Percentiles rank a stretch among this genome's conserved stretches.
Conservation (phyloP, 192 early-diverging fungal species). For the Backusella circina region DNA sequence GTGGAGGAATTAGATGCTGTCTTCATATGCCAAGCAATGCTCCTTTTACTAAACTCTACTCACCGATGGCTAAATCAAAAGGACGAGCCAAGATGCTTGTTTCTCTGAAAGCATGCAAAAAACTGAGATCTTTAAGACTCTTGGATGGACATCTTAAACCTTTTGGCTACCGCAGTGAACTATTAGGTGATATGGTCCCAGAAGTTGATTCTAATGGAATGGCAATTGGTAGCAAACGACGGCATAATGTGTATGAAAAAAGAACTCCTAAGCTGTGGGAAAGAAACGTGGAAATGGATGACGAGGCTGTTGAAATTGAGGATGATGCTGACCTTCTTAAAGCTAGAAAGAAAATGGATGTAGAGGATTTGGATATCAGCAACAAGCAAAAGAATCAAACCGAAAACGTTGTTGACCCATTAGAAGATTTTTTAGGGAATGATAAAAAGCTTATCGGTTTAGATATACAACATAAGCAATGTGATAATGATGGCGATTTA, state of each 20-base stretch:
- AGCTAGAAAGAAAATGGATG: not conserved
- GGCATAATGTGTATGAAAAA: constrained; percentile 21
- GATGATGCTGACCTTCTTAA: not conserved
- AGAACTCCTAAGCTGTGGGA: constrained; percentile 39
- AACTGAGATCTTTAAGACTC: constrained; percentile 59
- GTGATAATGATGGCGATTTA: not conserved
- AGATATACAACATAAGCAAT: not conserved
- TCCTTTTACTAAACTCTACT: constrained; percentile 44
- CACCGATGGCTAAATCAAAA: constrained; percentile 51
- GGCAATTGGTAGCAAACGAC: constrained; percentile 25
- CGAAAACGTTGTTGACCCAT: not conserved
- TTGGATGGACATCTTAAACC: constrained; percentile 76
- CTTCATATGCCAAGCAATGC: constrained; percentile 62
- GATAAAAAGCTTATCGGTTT: not conserved
- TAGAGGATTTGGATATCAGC: not conserved
- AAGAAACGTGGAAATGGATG: not conserved
- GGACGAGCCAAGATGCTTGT: constrained; percentile 61
- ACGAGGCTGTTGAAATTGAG: not conserved
- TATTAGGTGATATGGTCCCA: constrained; percentile 13
- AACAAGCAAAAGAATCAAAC: not conserved
- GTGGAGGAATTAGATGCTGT: constrained; percentile 39
- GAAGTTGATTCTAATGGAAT: constrained; percentile 18
- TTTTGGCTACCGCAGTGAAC: constrained; percentile 22
- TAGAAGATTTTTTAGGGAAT: not conserved
- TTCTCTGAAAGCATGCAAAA: constrained; percentile 66